phyloP scores from a whole-genome alignment of 768 basidiomycete species.

The Pisolithus sp. region DNA sequence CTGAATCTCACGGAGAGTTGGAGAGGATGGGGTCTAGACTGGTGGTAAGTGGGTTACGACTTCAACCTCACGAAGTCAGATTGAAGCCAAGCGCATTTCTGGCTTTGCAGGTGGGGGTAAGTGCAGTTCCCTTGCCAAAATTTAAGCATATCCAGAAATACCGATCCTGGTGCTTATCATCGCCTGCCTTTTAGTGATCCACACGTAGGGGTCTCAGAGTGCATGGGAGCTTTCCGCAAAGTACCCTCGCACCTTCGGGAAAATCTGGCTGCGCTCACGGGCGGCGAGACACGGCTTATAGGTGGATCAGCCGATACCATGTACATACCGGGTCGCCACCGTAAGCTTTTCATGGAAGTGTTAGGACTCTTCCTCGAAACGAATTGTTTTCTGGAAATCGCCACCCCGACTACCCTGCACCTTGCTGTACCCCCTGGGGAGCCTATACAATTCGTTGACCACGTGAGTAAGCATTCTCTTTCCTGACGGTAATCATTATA shows the following conservation, averaged over 20 bases:
- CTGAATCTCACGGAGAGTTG: slow-evolving; percentile 33
- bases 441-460: slow-evolving; percentile 41
- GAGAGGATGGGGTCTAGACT: slow-evolving; percentile 35
- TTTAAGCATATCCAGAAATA: neutral
- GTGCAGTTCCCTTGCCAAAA: slow-evolving; percentile 6
- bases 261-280: slow-evolving; percentile 30
- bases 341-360: slow-evolving; percentile 34
- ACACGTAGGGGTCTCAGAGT: slow-evolving; percentile 38
- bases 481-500: neutral
- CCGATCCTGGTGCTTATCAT: too few relatives aligned
- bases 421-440: slow-evolving; percentile 35
- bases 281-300: slow-evolving; percentile 33
- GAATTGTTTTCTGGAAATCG: slow-evolving; percentile 45
- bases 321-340: slow-evolving; percentile 41
- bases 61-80: neutral
- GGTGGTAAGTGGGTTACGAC: slow-evolving; percentile 32
- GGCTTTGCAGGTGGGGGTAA: slow-evolving; percentile 37
- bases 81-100: slow-evolving; percentile 2
- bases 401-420: slow-evolving; percentile 40
- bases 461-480: slow-evolving; percentile 24
- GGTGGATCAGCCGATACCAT: slow-evolving; percentile 45
- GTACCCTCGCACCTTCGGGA: slow-evolving; percentile 32
- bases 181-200: slow-evolving; percentile 27
- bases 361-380: slow-evolving; percentile 41
- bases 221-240: slow-evolving; percentile 36